These are phyloP conservation scores for Podospora bellae-mahoneyi DNA, from an alignment of 495 filamentous ascomycete genomes.

Conservation along the genomic window DNA sequence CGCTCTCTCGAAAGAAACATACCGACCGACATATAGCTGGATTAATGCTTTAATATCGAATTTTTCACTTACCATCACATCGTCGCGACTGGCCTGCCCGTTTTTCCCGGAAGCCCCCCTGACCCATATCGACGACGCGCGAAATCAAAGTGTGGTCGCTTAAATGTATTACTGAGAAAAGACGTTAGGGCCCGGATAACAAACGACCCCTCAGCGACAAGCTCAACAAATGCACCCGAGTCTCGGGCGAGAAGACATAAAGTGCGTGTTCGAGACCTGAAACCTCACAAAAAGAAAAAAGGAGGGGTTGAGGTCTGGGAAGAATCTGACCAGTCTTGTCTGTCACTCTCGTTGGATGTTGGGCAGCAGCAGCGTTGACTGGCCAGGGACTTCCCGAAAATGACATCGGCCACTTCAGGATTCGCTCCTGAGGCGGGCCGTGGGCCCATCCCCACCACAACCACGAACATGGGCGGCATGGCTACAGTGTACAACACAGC, in stretches of 20 bases:
- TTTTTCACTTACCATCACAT: conserved; percentile 3
- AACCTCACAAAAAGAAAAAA: background rate
- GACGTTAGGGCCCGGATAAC: too few relatives aligned
- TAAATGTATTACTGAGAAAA: background rate
- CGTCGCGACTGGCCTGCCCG: background rate
- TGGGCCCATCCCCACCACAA: conserved; percentile 8
- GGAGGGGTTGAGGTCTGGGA: background rate
- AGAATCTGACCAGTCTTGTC: background rate
- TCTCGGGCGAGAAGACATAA: background rate
- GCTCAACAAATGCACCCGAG: background rate
- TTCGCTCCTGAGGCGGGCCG: conserved; percentile 7
- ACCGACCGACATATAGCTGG: background rate
- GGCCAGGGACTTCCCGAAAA: conserved; percentile 10
- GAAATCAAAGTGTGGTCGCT: background rate
- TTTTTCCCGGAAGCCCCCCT: background rate
- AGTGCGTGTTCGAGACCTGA: background rate
- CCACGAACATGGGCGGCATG: too few relatives aligned
- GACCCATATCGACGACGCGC: background rate
- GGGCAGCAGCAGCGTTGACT: background rate
- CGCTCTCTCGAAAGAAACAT: background rate
- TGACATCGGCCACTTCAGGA: conserved; percentile 18
- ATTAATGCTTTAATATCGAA: background rate
- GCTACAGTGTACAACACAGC: conserved; percentile 2
- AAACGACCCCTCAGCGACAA: background rate
- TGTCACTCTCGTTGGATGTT: background rate